A percentile compares a stretch with the other conserved stretches of the same genome.
Conservation (phyloP, 345 rosid genomes). For the Jatropha curcas region DNA sequence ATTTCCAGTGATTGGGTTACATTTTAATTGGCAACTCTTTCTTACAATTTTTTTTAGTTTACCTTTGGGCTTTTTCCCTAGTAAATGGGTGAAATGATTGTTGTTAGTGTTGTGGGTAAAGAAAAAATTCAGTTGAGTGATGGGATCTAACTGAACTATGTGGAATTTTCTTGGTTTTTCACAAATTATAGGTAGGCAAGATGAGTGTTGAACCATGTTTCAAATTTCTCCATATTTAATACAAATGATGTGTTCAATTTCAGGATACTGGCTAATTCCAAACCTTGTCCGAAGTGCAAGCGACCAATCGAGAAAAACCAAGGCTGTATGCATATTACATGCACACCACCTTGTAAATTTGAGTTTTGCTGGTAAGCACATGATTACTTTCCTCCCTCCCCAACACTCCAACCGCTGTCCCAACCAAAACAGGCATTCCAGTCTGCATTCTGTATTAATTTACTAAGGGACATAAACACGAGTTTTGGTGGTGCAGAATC, state of each 20-base stretch:
- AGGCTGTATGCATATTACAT: constrained; percentile 51
- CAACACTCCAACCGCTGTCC: not conserved
- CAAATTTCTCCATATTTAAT: too few relatives aligned
- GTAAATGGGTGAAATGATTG: not conserved
- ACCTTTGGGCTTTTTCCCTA: not conserved
- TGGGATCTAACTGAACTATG: not conserved
- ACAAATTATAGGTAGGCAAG: not conserved
- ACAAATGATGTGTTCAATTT: constrained; percentile 7
- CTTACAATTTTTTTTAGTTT: not conserved
- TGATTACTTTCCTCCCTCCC: not conserved
- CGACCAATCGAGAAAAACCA: constrained; percentile 42
- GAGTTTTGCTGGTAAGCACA: constrained; percentile 73
- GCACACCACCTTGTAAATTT: constrained; percentile 78
- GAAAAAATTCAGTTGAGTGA: not conserved
- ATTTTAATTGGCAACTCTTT: not conserved
- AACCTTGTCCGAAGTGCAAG: constrained; percentile 43
- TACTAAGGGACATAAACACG: not conserved
- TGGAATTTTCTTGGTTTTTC: not conserved
- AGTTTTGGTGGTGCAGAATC: not conserved
- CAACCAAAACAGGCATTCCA: not conserved
- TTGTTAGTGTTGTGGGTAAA: not conserved
- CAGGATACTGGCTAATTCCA: constrained; percentile 44
- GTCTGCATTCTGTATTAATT: constrained; percentile 4
- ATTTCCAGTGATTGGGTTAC: not conserved
- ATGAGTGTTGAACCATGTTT: not conserved